Base-by-base conservation (phyloP, 2,329 filamentous ascomycete genomes). In the Claviceps arundinis region DNA sequence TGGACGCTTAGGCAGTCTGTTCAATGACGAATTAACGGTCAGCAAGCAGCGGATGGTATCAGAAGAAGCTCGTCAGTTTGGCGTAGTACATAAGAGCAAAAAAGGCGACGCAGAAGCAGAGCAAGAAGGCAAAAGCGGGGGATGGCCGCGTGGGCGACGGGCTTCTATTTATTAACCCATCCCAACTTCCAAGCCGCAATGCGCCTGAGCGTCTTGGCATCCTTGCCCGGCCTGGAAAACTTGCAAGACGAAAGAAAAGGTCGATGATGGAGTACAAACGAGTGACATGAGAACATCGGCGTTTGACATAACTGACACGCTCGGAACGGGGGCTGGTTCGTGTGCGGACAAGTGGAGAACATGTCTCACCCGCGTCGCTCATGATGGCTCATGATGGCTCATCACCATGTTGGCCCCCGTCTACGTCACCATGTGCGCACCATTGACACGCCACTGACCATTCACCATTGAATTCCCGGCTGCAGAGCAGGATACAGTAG, bases 331-430 rank as follows among this genome's bases (percentile, higher is more conserved):
- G 30, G 30, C 30, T 34, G 30, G 9, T 34, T 34, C 30, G 30
- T 34, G 9, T 34, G 30, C 30, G 30, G 30, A 34, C 30, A 34
- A 34, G 30, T 34, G 30, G 30, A 34, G 30, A 34, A 34, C 30
- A 34, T 34, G 30, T 34, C 30, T 34, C 30, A 11, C 9, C 30
- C 30, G 30, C 8, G 30, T 34, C 30, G 26, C 26, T 24, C 22
- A 24, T 19, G 19, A 19, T 19, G 19, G 19, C 19, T 24, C 22
- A 24, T 5, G 5, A 24, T 24, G 24, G 3, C 22, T 30, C 26
- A 11, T 30, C 26, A 34, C 30, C 9, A 44, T 54, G 56, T 56
- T 56, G 41, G 51, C 45, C 19, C 40, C 19, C 40, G 43, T 47
- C n/a, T 47, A 47, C 45, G 45, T 47, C 45, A 37, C 30, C 30